Base-by-base conservation (phyloP, 371 early-diverging fungal species). In the Mortierella sp. region DNA sequence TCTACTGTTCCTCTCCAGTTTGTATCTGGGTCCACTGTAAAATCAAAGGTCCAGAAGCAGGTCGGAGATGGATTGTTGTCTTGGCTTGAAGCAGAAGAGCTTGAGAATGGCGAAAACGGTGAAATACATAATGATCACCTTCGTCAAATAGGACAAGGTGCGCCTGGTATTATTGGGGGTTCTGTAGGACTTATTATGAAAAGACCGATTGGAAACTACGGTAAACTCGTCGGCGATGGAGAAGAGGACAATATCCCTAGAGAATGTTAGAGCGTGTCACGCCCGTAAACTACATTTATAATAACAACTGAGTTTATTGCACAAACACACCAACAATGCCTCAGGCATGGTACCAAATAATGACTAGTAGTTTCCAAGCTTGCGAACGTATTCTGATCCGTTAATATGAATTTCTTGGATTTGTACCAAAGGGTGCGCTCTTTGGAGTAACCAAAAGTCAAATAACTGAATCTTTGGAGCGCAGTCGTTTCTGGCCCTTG, bases 51-150 rank as follows among this genome's bases (percentile, higher is more conserved):
- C 2, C 69, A 72, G 45, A 38, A 50, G 15, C 63, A 63, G 3
- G 62, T 77, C 0, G 77, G 77, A 53, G 77, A 77, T 38, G 77
- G 77, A 21, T 32, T 77, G 58, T n/a, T 77, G 43, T 77, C 77
- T 8, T 77, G 73, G 73, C 50, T 72, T 41, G 72, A 72, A 6
- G 50, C 45, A 5, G 63, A 58, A 9, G 67, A 43, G 6, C 15
- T 43, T 43, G 15, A 24, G 1, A 47, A 33, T 45, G 57, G 21
- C 6, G 50, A 24, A 13, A 69, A 50, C 4, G 50, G n/a, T 19
- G 24, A 48, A 1, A 48, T 58, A 40, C 59, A 50, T 48, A 48
- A 19, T 19, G 16, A 48, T 16, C 48, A 15, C 24, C 40, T 15
- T 52, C 22, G 33, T 8, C 48, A 19, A 19, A 16, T 60, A 13